These are phyloP conservation scores for Aureobasidium sp. DNA, from an alignment of 2,329 filamentous ascomycete genomes.

Conservation along the genomic window DNA sequence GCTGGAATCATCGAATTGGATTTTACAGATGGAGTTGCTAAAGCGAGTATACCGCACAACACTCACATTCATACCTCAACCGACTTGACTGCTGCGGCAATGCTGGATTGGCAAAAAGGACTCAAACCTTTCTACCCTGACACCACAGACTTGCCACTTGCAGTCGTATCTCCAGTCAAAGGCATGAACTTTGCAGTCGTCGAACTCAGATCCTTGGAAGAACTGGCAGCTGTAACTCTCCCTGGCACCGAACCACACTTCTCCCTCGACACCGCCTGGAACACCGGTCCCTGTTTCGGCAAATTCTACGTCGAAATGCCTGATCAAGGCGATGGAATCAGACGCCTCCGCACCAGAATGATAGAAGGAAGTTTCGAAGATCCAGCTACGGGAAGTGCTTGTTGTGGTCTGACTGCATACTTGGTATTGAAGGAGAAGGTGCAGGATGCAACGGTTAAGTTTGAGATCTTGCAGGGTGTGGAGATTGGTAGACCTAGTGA, in stretches of 20 bases:
- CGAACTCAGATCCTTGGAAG: constrained; percentile 55
- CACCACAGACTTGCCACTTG: constrained; percentile 14
- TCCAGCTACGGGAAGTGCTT: constrained; percentile 43
- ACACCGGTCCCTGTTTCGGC: constrained; percentile 41
- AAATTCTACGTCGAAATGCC: constrained; percentile 51
- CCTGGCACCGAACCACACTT: constrained; percentile 25
- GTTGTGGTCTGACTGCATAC: constrained; percentile 37
- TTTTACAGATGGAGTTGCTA: constrained; percentile 39
- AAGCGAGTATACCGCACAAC: constrained; percentile 58
- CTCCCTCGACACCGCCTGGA: constrained; percentile 42
- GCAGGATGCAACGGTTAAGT: constrained; percentile 25
- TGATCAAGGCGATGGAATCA: constrained; percentile 20
- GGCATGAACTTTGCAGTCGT: constrained; percentile 68
- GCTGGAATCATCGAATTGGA: constrained; percentile 34
- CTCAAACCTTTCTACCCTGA: constrained; percentile 16
- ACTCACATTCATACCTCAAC: constrained; percentile 48
- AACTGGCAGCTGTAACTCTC: constrained; percentile 40
- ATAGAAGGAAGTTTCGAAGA: constrained; percentile 41
- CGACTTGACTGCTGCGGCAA: constrained; percentile 21
- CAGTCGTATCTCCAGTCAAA: constrained; percentile 48
- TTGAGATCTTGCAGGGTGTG: constrained; percentile 39
- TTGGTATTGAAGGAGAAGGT: constrained; percentile 33
- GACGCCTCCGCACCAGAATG: constrained; percentile 51
- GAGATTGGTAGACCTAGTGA: constrained; percentile 45
- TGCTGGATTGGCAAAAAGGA: constrained; percentile 29